Base-by-base conservation (phyloP, 148 eudicot species). In the Silene latifolia region DNA sequence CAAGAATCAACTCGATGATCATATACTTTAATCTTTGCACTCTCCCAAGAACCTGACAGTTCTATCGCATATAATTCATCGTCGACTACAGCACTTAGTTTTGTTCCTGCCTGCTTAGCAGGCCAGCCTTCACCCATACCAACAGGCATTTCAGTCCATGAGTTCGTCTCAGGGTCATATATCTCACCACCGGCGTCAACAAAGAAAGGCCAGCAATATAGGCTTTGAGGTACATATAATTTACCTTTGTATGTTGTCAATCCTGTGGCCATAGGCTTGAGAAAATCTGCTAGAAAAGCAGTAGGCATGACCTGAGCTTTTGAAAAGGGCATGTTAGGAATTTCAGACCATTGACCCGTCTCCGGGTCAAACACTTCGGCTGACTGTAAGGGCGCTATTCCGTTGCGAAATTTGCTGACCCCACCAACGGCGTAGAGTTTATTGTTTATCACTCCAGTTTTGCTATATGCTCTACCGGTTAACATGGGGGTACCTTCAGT, bases 51-150 rank as follows among this genome's bases (percentile, higher is more conserved):
- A 75, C 86, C 87, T 17, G 97, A 90, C 67, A 93, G 91, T 67
- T 96, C 99, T 63, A 96, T 72, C 17, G 99, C 94, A 29, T 90
- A 96, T 67, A 96, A 78, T 39, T 92, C 92, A 48, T 82, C 95
- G 24, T 90, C 93, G 32, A 92, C 97, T 9, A 87, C 86, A 12
- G 82, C 90, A 80, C 97, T 92, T 69, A 90, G 65, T 72, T 96
- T 96, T n/a, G 97, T 90, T 62, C 95, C 99, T 17, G 98, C 99
- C 71, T 96, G 99, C 85, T 85, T 90, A 54, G 99, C 95, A 17
- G 99, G 99, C 99, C 99, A 96, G 63, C 93, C 97, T 71, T 92
- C 99, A 23, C 99, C 98, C 99, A 96, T 92, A 64, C 99, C 99
- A 60, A 17, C 70, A 7, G 99, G 99, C 98, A 96, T 96, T 84